These are phyloP conservation scores for Alternaria consortialis DNA, from an alignment of 2,329 filamentous ascomycete species.

Conservation along the genomic window DNA sequence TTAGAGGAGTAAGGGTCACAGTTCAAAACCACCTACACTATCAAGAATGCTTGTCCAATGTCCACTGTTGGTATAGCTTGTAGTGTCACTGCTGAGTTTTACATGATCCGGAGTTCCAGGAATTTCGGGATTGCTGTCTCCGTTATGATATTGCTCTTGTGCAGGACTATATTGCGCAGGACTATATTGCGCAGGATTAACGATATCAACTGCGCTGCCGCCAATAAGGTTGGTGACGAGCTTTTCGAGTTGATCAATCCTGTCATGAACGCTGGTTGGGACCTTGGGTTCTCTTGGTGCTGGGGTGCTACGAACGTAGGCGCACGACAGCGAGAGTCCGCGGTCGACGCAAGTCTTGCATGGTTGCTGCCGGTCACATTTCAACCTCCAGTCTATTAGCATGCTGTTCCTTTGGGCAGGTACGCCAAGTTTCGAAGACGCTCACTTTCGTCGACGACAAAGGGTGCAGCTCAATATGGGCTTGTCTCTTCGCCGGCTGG, in stretches of 20 bases:
- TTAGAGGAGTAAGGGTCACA: constrained; percentile 2
- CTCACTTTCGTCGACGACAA: constrained; percentile 40
- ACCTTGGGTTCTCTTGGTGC: constrained; percentile 32
- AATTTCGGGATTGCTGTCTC: constrained; percentile 24
- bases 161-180: constrained; percentile 7
- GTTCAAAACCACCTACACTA: constrained; percentile 33
- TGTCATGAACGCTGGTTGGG: constrained; percentile 46
- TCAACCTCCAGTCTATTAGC: constrained; percentile 30
- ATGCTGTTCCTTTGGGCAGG: not conserved
- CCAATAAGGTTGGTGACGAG: constrained; percentile 49
- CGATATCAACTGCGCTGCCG: constrained; percentile 24
- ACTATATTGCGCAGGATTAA: constrained; percentile 9
- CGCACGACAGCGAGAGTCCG: constrained; percentile 47
- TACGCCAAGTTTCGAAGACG: not conserved
- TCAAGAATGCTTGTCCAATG: constrained; percentile 52
- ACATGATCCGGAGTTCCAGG: constrained; percentile 42
- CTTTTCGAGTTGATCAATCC: constrained; percentile 49
- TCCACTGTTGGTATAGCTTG: constrained; percentile 42
- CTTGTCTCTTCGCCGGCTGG: constrained; percentile 43
- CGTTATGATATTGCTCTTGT: constrained; percentile 8
- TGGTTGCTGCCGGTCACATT: constrained; percentile 50
- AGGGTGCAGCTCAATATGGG: constrained; percentile 43
- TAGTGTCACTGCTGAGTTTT: constrained; percentile 39
- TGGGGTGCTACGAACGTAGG: constrained; percentile 36
- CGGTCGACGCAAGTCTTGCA: constrained; percentile 50